Base-by-base conservation (phyloP, 495 filamentous ascomycete species). In the Neurospora sp. region DNA sequence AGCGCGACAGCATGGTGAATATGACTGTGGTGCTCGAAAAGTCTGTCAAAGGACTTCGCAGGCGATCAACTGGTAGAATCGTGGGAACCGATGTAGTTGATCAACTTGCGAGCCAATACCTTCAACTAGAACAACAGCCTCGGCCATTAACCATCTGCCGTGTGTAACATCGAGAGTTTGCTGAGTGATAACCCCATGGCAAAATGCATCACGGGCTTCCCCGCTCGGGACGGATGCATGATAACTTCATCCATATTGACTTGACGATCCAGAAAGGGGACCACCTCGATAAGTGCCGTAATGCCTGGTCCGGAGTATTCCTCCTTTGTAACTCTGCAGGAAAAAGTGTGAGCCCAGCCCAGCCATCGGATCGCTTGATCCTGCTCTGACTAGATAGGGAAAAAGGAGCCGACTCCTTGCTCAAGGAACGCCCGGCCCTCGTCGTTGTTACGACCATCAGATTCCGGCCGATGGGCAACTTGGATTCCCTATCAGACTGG, bases 41-140 rank as follows among this genome's bases (percentile, higher is more conserved):
- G 1, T 27, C 1, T 27, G 27, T 27, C 27, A 27, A 31, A 31
- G 27, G 0, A 31, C 27, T 31, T 31, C 27, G 27, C 27, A 31
- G 27, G 0, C 0, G 27, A 31, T 31, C 3, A 22, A 53, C 2
- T 0, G 0, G 18, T 3, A 44, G 3, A 3, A 3, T 12, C 9
- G 16, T 53, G 20, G 18, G 45, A 48, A 10, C n/a, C 3, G 1
- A 48, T 0, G 8, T 22, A 22, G 0, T 22, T 48, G 45, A 1
- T 4, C 1, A 10, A 0, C 3, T 22, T 0, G 44, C 3, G 9
- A 12, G 44, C 0, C 3, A 1, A 1, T 1, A 48, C 0, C n/a
- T 22, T 27, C 27, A 27, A 27, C 9, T 53, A 12, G 45, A 22
- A 53, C 0, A 22, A 12, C 9, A 3, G n/a, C 45, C 44, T 10